Base-by-base conservation (phyloP, 768 basidiomycete species). In the Boletus subcaerulescens region DNA sequence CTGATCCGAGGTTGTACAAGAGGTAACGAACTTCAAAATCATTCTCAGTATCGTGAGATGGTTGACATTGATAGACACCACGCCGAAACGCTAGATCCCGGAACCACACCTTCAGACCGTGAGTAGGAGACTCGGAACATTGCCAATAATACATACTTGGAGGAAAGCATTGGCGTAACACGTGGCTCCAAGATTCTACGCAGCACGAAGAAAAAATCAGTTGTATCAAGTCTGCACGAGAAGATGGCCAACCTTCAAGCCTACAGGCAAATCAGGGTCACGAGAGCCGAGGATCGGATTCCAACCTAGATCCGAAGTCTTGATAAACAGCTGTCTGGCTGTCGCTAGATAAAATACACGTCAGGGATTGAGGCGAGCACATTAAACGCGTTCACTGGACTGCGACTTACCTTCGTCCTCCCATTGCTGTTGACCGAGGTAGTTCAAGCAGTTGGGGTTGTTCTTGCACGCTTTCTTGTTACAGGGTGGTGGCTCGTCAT, bases 101-200 rank as follows among this genome's bases (percentile, higher is more conserved):
- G 70, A 84, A 97, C 96, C 96, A 98, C 13, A 96, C 89, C 91
- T 95, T 52, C 3, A 53, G 20, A 46, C 47, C 14, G 45, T 61
- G 38, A 59, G 50, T 47, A 55, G n/a, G 45, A 46, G 17, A 8
- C 12, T 17, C 15, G n/a, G 24, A 45, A 55, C n/a, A 26, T 31
- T n/a, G 35, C 18, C 33, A 20, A 43, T 31, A 36, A 29, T 33
- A 64, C 66, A 36, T 62, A 88, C 92, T 75, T 98, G 95, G 43
- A 98, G 78, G 58, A 90, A 97, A 18, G 93, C 93, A 69, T 97
- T 97, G 56, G 92, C 94, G 62, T 98, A 98, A 68, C 96, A 98
- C 4, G 96, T 98, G 17, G 95, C 95, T 5, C 96, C 96, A 18
- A 98, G 82, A 68, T 98, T 98, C 93, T 94, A 63, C 38, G 3